Evolutionary conservation across 163 green algal species (phyloP).

Genomic region (Chlorella variabilis): DNA sequence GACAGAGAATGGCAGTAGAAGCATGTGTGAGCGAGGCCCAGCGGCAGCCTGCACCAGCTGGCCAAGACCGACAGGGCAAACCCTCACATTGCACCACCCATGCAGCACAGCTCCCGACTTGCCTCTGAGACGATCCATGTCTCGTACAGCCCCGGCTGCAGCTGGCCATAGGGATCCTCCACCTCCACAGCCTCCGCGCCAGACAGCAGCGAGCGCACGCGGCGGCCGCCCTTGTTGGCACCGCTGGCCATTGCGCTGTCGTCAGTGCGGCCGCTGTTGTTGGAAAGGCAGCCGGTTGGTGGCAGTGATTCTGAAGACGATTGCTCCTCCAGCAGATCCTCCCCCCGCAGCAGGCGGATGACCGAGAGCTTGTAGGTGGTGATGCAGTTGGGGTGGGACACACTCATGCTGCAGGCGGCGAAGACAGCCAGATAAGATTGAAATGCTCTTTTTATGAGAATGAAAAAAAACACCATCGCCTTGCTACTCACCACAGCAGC

Average conservation of each 20-base stretch:
- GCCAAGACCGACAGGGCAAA: no score
- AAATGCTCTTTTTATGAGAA: not conserved
- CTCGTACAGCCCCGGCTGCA: conserved; percentile 31
- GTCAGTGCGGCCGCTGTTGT: no score
- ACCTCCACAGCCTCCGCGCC: conserved; percentile 23
- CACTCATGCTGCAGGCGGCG: conserved; percentile 34
- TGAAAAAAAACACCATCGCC: not conserved
- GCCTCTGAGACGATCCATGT: conserved; percentile 31
- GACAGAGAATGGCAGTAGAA: no score
- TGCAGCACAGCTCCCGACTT: not conserved
- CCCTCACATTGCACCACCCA: no score
- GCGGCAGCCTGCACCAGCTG: no score
- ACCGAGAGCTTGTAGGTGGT: conserved; percentile 36
- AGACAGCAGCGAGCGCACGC: conserved; percentile 1
- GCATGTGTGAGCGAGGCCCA: no score
- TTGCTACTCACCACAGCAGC: conserved; percentile 14
- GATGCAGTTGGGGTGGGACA: conserved; percentile 38
- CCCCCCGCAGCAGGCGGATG: conserved; percentile 13
- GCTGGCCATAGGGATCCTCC: not conserved
- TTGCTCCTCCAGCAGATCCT: not conserved
- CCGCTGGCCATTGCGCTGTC: no score
- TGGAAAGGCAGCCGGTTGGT: not conserved
- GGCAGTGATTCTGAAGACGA: not conserved
- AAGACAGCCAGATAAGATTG: no score
- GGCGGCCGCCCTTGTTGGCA: no score